phyloP scores from a whole-genome alignment of 2,329 filamentous ascomycete species.

The Thermoascus crustaceus region DNA sequence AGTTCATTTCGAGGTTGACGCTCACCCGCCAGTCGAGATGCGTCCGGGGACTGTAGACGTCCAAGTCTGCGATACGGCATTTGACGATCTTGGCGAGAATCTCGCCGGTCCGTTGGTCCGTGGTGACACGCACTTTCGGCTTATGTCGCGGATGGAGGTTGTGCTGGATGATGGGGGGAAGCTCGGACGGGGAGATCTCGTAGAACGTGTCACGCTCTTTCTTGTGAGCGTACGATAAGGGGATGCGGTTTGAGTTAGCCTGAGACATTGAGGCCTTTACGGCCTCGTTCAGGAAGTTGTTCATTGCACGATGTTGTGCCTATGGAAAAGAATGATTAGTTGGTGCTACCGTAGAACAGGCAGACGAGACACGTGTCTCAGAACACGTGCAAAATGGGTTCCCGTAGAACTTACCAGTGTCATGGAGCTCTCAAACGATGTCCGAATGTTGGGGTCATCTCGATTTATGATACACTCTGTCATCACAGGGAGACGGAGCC shows the following conservation, averaged over 20 bases:
- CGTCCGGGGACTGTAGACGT: conserved; percentile 68
- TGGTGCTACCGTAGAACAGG: conserved; percentile 8
- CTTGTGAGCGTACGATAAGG: conserved; percentile 69
- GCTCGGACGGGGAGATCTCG: conserved; percentile 56
- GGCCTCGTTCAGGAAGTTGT: conserved; percentile 73
- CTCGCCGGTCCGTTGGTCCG: conserved; percentile 62
- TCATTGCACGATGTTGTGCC: conserved; percentile 74
- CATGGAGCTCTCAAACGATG: conserved; percentile 82
- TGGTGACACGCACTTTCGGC: conserved; percentile 64
- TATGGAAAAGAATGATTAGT: conserved; percentile 34
- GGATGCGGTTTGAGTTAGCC: conserved; percentile 28
- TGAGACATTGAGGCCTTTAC: conserved; percentile 43
- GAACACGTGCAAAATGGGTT: neutral
- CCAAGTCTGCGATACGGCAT: conserved; percentile 76
- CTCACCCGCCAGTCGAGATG: conserved; percentile 88
- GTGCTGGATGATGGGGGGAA: conserved; percentile 57
- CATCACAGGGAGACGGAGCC: conserved; percentile 58
- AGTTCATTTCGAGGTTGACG: conserved; percentile 89
- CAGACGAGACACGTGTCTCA: conserved; percentile 2
- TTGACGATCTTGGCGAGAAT: conserved; percentile 83
- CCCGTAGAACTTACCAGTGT: conserved; percentile 56
- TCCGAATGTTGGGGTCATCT: conserved; percentile 42
- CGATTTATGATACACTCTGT: conserved; percentile 64
- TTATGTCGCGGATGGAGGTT: conserved; percentile 52
- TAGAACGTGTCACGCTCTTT: conserved; percentile 79